phyloP scores from a whole-genome alignment of 176 grass and related monocot species.

The Carex parvula region DNA sequence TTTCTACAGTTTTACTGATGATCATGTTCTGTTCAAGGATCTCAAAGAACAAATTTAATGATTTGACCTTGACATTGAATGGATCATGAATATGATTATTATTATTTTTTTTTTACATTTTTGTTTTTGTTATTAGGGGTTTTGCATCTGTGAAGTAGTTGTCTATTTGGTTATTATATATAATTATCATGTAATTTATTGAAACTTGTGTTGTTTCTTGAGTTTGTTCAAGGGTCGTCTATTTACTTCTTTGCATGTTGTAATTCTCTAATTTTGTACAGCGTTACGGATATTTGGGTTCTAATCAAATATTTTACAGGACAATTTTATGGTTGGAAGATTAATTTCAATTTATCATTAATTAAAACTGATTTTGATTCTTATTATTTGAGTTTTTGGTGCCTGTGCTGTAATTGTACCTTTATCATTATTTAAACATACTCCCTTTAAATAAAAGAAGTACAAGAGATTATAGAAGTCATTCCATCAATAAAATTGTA shows the following conservation, averaged over 20 bases:
- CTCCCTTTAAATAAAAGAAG: no score
- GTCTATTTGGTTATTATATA: not conserved
- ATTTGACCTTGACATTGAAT: constrained; percentile 30
- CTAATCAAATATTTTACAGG: not conserved
- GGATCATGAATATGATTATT: not conserved
- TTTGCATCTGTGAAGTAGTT: constrained; percentile 11
- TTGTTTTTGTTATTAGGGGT: not conserved
- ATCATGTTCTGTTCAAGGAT: constrained; percentile 99
- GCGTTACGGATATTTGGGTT: not conserved
- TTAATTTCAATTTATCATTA: not conserved
- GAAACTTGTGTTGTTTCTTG: not conserved
- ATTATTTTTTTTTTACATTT: not conserved
- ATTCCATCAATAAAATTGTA: no score
- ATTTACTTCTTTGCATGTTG: not conserved
- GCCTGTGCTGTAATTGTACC: not conserved
- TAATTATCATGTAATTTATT: constrained; percentile 1
- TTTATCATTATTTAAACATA: no score
- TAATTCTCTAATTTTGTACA: not conserved
- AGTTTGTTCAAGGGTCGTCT: not conserved
- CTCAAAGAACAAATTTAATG: constrained; percentile 68
- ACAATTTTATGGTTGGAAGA: not conserved
- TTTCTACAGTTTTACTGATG: constrained; percentile 79
- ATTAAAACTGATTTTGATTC: not conserved
- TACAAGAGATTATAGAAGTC: no score
- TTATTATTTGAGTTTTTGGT: not conserved